Evolutionary conservation across 352 stramenopile genomes (phyloP).

Genomic region (Thraustochytrium striatum): DNA sequence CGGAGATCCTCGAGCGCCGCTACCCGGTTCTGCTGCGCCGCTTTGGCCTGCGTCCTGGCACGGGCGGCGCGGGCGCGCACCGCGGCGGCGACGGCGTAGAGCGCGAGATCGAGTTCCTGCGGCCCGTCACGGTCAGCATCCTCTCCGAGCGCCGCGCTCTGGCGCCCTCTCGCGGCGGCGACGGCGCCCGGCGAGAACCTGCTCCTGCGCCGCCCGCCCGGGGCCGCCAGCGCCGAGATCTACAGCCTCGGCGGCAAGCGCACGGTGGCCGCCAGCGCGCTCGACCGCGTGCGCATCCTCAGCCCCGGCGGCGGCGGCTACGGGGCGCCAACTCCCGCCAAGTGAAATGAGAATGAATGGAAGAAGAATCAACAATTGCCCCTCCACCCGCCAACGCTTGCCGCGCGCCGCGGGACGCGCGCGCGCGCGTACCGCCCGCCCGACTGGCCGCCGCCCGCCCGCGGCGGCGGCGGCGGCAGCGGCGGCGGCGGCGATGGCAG

Average conservation of each 20-base stretch:
- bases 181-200: conserved; percentile 83
- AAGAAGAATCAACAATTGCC: too few species aligned
- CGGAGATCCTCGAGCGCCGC: conserved; percentile 96
- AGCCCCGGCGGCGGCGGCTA: conserved; percentile 94
- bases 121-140: conserved; percentile 91
- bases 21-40: conserved; percentile 81
- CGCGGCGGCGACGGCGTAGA: conserved; percentile 90
- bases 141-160: conserved; percentile 91
- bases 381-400: too few species aligned
- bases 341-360: too few species aligned
- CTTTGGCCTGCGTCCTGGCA: conserved; percentile 74
- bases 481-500: too few species aligned
- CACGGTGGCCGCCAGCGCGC: conserved; percentile 81
- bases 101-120: conserved; percentile 89
- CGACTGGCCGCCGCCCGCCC: too few species aligned
- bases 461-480: too few species aligned
- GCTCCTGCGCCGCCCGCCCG: conserved; percentile 65
- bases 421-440: too few species aligned
- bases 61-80: conserved; percentile 82
- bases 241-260: conserved; percentile 88
- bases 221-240: conserved; percentile 52
- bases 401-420: too few species aligned
- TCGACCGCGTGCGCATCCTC: conserved; percentile 89
- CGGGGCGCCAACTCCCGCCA: conserved; percentile 55
- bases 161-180: conserved; percentile 86